Evolutionary conservation across 805 yeast genomes (phyloP).

Genomic region (Saccharomycopsis fibuligera): DNA sequence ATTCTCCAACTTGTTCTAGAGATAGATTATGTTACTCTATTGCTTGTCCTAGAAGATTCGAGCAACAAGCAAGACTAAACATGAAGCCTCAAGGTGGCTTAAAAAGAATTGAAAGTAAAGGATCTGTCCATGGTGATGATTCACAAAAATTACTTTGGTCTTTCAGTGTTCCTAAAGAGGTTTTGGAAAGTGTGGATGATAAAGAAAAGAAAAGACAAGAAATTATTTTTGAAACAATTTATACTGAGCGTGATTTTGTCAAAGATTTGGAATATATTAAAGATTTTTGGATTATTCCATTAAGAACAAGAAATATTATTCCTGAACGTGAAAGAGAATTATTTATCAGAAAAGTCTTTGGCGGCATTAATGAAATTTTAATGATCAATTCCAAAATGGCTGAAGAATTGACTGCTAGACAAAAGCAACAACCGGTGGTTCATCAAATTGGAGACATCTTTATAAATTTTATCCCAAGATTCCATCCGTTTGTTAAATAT

Average conservation of each 20-base stretch:
- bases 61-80: slow-evolving; percentile 89
- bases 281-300: slow-evolving; percentile 90
- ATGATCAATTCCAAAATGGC: slow-evolving; percentile 78
- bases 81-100: slow-evolving; percentile 84
- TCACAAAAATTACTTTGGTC: slow-evolving; percentile 89
- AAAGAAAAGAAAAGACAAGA: slow-evolving; percentile 90
- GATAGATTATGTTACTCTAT: slow-evolving; percentile 87
- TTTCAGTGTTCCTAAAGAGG: slow-evolving; percentile 75
- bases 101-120: slow-evolving; percentile 62
- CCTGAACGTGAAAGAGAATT: slow-evolving; percentile 86
- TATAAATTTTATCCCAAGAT: slow-evolving; percentile 73
- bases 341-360: slow-evolving; percentile 86
- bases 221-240: slow-evolving; percentile 86
- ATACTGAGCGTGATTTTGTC: slow-evolving; percentile 92
- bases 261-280: slow-evolving; percentile 89
- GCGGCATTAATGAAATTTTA: slow-evolving; percentile 81
- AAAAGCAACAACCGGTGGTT: slow-evolving; percentile 78
- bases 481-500: slow-evolving; percentile 88
- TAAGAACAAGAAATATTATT: slow-evolving; percentile 79
- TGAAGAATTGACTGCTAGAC: slow-evolving; percentile 83
- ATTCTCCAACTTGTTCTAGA: slow-evolving; percentile 92
- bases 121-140: slow-evolving; percentile 67
- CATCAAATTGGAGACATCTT: slow-evolving; percentile 83
- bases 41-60: slow-evolving; percentile 92
- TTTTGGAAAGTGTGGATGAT: slow-evolving; percentile 74